Base-by-base conservation (phyloP, 2,329 filamentous ascomycete species). In the Neurospora sp. region DNA sequence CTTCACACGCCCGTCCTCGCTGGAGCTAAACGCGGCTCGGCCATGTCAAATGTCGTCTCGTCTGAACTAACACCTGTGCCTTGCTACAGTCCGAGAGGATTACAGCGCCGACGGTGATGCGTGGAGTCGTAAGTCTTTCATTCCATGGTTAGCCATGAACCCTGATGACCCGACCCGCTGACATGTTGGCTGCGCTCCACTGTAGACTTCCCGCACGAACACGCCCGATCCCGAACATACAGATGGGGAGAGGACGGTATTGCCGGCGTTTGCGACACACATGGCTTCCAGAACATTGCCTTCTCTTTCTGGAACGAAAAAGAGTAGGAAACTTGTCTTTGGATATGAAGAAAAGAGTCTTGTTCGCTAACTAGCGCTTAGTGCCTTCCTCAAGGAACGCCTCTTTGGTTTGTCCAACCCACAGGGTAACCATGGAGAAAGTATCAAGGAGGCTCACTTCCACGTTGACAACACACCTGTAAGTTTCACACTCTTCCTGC, bases 281-380 rank as follows among this genome's bases (percentile, higher is more conserved):
- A 98, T 78, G 93, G 93, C 72, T 83, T 91, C 69, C 92, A 97
- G 81, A 97, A 98, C 80, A 91, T 98, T 80, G 92, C 92, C 3
- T 97, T 98, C 84, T 89, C 93, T 68, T 98, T 98, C 80, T 98
- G 95, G 95, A 98, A 98, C 79, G 94, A 93, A 80, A 89, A 97
- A 83, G 95, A 98, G 93, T 97, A 70, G 37, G 81, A 76, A 37
- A 39, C 57, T 28, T 40, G n/a, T 33, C 3, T 39, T 15, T 8
- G 15, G 5, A 6, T 6, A 19, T 41, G 12, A 17, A 10, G n/a
- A 17, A 39, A 4, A 15, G 39, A 52, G n/a, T 3, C 52, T n/a
- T 36, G 52, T 62, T 52, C 70, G 71, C 83, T 88, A 78, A 87
- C 78, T 68, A 66, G 33, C 4, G 23, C 23, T 62, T 75, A 97